phyloP scores from a whole-genome alignment of 176 grass and related monocot genomes.

The Aegilops sharonensis region DNA sequence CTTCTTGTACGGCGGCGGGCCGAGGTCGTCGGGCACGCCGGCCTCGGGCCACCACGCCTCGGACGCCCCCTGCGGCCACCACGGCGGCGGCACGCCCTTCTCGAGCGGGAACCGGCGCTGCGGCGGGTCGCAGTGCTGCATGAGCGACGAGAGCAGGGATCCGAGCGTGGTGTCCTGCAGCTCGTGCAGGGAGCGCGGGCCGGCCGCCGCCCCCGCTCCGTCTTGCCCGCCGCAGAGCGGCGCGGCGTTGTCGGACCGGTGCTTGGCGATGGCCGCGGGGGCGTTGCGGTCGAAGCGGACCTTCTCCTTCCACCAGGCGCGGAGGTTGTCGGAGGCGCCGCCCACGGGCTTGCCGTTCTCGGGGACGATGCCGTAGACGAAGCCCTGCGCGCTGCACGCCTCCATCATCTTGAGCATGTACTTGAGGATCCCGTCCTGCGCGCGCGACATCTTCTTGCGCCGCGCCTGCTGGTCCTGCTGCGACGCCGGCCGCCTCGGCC shows the following conservation, averaged over 20 bases:
- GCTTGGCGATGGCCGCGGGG: slow-evolving; percentile 64
- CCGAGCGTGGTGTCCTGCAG: slow-evolving; percentile 95
- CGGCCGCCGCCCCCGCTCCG: neutral
- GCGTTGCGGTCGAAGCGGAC: slow-evolving; percentile 92
- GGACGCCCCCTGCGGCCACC: slow-evolving; percentile 62
- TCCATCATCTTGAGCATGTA: slow-evolving; percentile 99
- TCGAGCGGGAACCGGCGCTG: slow-evolving; percentile 86
- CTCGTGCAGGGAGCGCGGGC: slow-evolving; percentile 62
- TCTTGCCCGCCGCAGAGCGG: neutral
- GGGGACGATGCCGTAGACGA: slow-evolving; percentile 92
- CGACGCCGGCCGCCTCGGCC: slow-evolving; percentile 29
- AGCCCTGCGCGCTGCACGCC: slow-evolving; percentile 89
- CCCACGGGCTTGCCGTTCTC: slow-evolving; percentile 89
- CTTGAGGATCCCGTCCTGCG: slow-evolving; percentile 89
- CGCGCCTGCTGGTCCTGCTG: slow-evolving; percentile 71
- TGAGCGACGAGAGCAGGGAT: slow-evolving; percentile 75
- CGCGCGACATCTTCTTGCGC: slow-evolving; percentile 96
- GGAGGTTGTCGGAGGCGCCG: slow-evolving; percentile 87
- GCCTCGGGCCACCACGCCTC: slow-evolving; percentile 71
- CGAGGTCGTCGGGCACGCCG: slow-evolving; percentile 47
- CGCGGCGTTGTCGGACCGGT: slow-evolving; percentile 35
- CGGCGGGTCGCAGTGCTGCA: slow-evolving; percentile 92
- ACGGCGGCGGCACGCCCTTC: slow-evolving; percentile 70
- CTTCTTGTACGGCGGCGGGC: slow-evolving; percentile 88
- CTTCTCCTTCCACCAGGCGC: slow-evolving; percentile 96